Conservation (phyloP, 192 early-diverging fungal species). For the Coemansia sp. region DNA sequence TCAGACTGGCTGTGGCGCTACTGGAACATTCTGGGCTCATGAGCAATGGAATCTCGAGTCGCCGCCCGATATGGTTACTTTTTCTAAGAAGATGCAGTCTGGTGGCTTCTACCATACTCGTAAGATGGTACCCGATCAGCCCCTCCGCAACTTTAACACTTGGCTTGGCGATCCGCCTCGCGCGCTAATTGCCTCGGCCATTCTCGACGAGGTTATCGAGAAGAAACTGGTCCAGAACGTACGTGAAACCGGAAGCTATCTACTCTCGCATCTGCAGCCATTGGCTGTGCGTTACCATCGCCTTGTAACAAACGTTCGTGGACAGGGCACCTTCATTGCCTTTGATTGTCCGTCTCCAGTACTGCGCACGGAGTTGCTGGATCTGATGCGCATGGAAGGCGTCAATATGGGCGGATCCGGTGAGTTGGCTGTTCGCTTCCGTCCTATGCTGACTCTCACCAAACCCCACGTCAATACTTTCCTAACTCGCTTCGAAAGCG, state of each 20-base stretch:
- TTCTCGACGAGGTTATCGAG: slow-evolving; percentile 60
- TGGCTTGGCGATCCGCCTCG: slow-evolving; percentile 76
- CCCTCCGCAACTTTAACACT: slow-evolving; percentile 73
- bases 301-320: slow-evolving; percentile 58
- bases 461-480: slow-evolving; percentile 68
- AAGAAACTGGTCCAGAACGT: slow-evolving; percentile 58
- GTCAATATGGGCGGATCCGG: slow-evolving; percentile 73
- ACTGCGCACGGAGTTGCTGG: slow-evolving; percentile 56
- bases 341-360: slow-evolving; percentile 61
- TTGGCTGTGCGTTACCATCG: slow-evolving; percentile 55
- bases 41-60: slow-evolving; percentile 65
- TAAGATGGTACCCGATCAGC: slow-evolving; percentile 59
- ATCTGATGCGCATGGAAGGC: slow-evolving; percentile 58
- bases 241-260: slow-evolving; percentile 55
- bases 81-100: slow-evolving; percentile 77
- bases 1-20: slow-evolving; percentile 72
- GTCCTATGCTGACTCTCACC: slow-evolving; percentile 73
- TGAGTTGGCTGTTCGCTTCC: slow-evolving; percentile 58
- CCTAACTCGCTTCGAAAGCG: slow-evolving; percentile 60
- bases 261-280: slow-evolving; percentile 54
- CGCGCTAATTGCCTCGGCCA: slow-evolving; percentile 60
- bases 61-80: slow-evolving; percentile 74
- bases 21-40: slow-evolving; percentile 76
- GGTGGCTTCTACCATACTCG: slow-evolving; percentile 67
- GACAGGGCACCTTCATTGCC: slow-evolving; percentile 67